Conservation (phyloP, 345 rosid genomes). For the Eucalyptus tenuipes region DNA sequence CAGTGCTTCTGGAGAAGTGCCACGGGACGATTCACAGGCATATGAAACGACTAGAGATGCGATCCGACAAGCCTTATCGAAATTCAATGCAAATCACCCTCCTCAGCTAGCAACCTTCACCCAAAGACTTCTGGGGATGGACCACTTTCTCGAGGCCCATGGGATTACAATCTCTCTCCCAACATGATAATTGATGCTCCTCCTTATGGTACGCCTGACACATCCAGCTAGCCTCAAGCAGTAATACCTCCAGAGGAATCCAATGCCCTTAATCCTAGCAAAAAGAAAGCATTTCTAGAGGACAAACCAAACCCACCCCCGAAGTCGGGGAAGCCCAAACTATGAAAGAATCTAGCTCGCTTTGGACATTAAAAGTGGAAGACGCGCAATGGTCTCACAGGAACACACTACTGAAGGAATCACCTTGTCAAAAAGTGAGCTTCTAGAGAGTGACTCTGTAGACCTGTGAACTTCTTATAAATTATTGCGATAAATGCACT, state of each 20-base stretch:
- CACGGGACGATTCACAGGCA: not conserved
- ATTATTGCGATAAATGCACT: no score
- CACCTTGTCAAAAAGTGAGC: not conserved
- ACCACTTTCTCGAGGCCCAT: not conserved
- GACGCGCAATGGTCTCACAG: not conserved
- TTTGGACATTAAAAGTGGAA: not conserved
- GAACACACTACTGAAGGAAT: not conserved
- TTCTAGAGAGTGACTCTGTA: not conserved
- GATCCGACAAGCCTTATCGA: not conserved
- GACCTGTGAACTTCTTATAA: not conserved
- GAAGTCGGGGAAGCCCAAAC: not conserved
- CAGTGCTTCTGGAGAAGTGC: not conserved
- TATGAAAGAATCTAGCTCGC: not conserved
- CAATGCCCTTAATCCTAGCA: not conserved
- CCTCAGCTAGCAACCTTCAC: not conserved
- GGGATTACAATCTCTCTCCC: accelerated
- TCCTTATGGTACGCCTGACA: not conserved
- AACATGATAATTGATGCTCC: not conserved
- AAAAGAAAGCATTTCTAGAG: not conserved
- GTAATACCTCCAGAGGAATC: not conserved
- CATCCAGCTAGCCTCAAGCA: not conserved
- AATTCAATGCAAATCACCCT: not conserved
- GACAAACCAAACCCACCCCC: not conserved
- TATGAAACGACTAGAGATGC: not conserved
- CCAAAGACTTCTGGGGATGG: accelerated